phyloP scores from a whole-genome alignment of 257 asterid species.

The Misopates orontium region DNA sequence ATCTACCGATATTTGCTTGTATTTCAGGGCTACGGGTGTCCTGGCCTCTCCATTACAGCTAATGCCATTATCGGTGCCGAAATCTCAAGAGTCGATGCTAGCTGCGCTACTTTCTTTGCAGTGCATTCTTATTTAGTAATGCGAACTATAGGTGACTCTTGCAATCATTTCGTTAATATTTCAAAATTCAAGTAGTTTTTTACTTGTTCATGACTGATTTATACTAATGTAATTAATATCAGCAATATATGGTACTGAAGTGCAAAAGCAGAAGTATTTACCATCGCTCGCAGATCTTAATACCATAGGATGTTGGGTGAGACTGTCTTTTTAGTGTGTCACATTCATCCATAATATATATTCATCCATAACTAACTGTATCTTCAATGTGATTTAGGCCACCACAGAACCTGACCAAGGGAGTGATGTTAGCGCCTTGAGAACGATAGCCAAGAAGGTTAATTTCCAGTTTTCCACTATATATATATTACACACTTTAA shows the following conservation, averaged over 20 bases:
- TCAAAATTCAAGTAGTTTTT: too few species aligned
- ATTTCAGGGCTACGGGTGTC: slow-evolving; percentile 60
- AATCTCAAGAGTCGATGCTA: slow-evolving; percentile 61
- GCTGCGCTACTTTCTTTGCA: slow-evolving; percentile 51
- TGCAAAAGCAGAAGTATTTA: slow-evolving; percentile 10
- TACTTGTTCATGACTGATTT: neutral
- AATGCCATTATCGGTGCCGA: slow-evolving; percentile 48
- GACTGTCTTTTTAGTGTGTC: neutral
- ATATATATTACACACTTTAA: too few species aligned
- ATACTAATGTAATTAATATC: neutral
- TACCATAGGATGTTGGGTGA: slow-evolving; percentile 20
- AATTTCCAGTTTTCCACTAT: neutral
- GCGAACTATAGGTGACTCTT: slow-evolving; percentile 47
- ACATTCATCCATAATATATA: too few species aligned
- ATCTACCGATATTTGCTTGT: slow-evolving; percentile 10
- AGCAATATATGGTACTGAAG: slow-evolving; percentile 16
- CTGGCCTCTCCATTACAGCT: slow-evolving; percentile 51
- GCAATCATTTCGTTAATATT: neutral
- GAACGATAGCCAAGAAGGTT: slow-evolving; percentile 17
- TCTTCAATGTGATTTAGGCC: neutral
- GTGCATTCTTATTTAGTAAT: slow-evolving; percentile 59
- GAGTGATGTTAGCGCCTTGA: slow-evolving; percentile 4
- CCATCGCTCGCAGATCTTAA: slow-evolving; percentile 9
- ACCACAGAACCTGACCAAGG: slow-evolving; percentile 16
- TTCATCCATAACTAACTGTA: neutral